Conservation (phyloP, 495 filamentous ascomycete species). For the Chaetomium fimeti region DNA sequence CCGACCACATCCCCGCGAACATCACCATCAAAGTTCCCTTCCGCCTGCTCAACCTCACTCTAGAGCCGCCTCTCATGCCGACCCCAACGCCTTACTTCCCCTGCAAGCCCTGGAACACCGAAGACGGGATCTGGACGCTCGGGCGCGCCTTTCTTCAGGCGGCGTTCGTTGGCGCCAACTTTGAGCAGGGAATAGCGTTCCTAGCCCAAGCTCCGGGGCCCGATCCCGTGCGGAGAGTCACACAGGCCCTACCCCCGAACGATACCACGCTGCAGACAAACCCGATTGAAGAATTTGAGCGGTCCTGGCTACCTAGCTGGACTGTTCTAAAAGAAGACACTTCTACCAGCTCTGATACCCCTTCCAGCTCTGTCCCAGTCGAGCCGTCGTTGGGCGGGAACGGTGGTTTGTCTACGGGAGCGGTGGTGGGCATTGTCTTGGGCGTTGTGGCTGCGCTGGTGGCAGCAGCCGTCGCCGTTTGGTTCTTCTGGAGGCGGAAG, state of each 20-base stretch:
- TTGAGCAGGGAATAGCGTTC: not conserved
- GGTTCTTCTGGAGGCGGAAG: not conserved
- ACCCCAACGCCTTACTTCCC: not conserved
- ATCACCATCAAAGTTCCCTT: constrained; percentile 53
- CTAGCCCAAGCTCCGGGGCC: not conserved
- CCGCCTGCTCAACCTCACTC: constrained; percentile 48
- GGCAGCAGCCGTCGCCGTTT: not conserved
- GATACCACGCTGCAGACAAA: not conserved
- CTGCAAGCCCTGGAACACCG: not conserved
- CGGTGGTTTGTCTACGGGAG: not conserved
- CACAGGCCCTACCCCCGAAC: not conserved
- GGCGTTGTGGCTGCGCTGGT: not conserved
- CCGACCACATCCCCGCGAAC: constrained; percentile 29
- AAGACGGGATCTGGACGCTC: not conserved
- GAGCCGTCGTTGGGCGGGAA: too few species aligned
- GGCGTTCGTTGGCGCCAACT: not conserved
- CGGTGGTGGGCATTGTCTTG: not conserved
- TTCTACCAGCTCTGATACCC: too few species aligned
- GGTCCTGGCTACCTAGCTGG: not conserved
- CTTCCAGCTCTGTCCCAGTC: too few species aligned
- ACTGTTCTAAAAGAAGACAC: not conserved
- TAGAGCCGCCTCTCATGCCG: constrained; percentile 24
- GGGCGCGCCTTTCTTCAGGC: not conserved
- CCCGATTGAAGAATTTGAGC: not conserved
- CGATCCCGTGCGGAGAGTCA: not conserved